Conservation (phyloP, 495 filamentous ascomycete species). For the Saxophila tyrrhenica region DNA sequence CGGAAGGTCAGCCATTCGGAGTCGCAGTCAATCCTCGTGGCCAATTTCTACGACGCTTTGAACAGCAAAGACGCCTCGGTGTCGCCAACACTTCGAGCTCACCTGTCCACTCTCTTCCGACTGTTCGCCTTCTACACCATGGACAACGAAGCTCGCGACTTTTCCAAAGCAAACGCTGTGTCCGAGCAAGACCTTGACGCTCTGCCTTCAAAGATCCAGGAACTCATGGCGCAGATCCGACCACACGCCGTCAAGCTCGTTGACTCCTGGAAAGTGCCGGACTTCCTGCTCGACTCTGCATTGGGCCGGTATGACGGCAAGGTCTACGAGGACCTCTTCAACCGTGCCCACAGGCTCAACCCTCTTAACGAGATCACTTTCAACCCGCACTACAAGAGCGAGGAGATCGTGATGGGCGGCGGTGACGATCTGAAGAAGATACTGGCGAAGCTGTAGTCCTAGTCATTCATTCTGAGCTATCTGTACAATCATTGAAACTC, state of each 20-base stretch:
- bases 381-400: slow-evolving; percentile 39
- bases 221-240: slow-evolving; percentile 34
- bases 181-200: slow-evolving; percentile 26
- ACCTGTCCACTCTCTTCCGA: slow-evolving; percentile 32
- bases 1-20: slow-evolving; percentile 38
- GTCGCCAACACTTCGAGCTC: slow-evolving; percentile 15
- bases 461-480: too few species aligned
- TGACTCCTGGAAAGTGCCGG: slow-evolving; percentile 39
- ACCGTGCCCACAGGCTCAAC: slow-evolving; percentile 37
- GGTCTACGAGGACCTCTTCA: slow-evolving; percentile 41
- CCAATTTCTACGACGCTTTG: slow-evolving; percentile 33
- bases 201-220: slow-evolving; percentile 30
- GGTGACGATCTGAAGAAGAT: slow-evolving; percentile 20
- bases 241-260: slow-evolving; percentile 40
- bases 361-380: slow-evolving; percentile 37
- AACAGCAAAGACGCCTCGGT: slow-evolving; percentile 18
- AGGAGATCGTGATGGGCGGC: slow-evolving; percentile 38
- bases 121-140: slow-evolving; percentile 38
- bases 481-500: neutral
- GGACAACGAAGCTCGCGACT: slow-evolving; percentile 29
- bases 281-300: slow-evolving; percentile 39
- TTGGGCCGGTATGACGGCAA: slow-evolving; percentile 38
- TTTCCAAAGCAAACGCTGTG: slow-evolving; percentile 31
- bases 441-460: slow-evolving; percentile 24
- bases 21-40: slow-evolving; percentile 37